Evolutionary conservation across 2,329 filamentous ascomycete genomes (phyloP), one percentile per base, ranked within the genome.

Genomic region (Fusarium sp.): DNA sequence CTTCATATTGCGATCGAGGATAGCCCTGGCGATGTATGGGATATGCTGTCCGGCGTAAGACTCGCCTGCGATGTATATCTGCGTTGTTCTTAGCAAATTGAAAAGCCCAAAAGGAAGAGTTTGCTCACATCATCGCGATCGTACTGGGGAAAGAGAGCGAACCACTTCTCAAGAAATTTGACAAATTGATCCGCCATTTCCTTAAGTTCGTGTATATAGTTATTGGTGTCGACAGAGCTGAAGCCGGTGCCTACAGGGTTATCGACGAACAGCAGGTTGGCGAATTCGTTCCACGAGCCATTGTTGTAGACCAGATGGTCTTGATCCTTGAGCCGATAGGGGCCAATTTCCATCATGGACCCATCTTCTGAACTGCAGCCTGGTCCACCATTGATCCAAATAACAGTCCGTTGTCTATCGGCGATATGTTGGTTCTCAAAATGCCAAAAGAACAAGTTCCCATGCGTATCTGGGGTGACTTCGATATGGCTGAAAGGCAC

Each of bases 371-470:
- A 98, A 82, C 95, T 98, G 83, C 96, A 99, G 35, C 97, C 96
- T 3, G 96, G 96, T 1, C 96, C 97, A 61, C 96, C 97, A 81
- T 99, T 99, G 66, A 99, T 85, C 96, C 97, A 99, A 79, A 99
- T 91, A 17, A 99, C 93, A 6, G 95, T 98, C 66, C 96, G 90
- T 82, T 96, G 94, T 77, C 89, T 90, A 81, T 98, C 94, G 65
- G 95, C 96, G 76, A 99, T 98, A 82, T 99, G 96, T 76, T 94
- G 90, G 81, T 98, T 98, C 81, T 98, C 91, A 81, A 94, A 98
- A 80, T 98, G 94, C 96, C 96, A 99, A 87, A 99, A 99, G 87
- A 98, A 99, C 24, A 99, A 85, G 83, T 98, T 97, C 77, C 94
- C 96, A 81, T 98, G 94, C 81, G 93, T 90, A 75, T 94, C 91